Evolutionary conservation across 352 stramenopile species (phyloP), one percentile per base, ranked within the genome.

Genomic region (Pythium folliculosum): DNA sequence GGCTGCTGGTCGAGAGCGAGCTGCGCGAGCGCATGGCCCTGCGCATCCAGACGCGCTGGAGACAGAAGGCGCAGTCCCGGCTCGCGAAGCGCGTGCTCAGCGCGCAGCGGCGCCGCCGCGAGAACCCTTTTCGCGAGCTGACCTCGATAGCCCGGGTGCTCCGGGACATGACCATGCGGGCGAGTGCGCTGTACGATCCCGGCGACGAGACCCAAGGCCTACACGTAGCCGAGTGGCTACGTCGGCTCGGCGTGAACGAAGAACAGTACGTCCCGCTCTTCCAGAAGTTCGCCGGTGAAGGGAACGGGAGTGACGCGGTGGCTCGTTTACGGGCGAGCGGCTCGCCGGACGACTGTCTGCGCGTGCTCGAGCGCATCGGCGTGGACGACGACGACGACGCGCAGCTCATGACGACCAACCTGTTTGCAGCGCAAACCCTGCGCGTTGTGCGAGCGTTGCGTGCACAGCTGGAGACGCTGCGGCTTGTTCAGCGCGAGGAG

Each of bases 21-120:
- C 67, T 84, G 21, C 76, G 74, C 5, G 58, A 63, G 8, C 75
- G 72, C 17, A 92, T 94, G 86, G 84, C 77, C 10, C 56, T 53
- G 8, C 78, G 82, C 12, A 78, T 95, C 27, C 86, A 95, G 66
- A 60, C 55, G 9, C 72, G 77, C 1, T 95, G 86, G 86, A 78
- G 81, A 1, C 72, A 82, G 30, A 89, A 76, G 38, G 71, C 75
- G 0, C 81, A 91, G 21, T 67, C 75, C 5, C 80, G 83, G 21
- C 63, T 78, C 25, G 84, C 82, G 0, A 70, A 60, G 25, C 79
- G 78, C 17, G 60, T 93, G 3, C 50, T 91, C 3, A 59, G 37
- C 27, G 75, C 81, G 4, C 86, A 93, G 53, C 76, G 72, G 8
- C 77, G 84, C 13, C 80, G 77, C 0, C 72, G 81, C 22, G 67